Base-by-base conservation (phyloP, 495 filamentous ascomycete species). In the Trichoderma erinaceum region DNA sequence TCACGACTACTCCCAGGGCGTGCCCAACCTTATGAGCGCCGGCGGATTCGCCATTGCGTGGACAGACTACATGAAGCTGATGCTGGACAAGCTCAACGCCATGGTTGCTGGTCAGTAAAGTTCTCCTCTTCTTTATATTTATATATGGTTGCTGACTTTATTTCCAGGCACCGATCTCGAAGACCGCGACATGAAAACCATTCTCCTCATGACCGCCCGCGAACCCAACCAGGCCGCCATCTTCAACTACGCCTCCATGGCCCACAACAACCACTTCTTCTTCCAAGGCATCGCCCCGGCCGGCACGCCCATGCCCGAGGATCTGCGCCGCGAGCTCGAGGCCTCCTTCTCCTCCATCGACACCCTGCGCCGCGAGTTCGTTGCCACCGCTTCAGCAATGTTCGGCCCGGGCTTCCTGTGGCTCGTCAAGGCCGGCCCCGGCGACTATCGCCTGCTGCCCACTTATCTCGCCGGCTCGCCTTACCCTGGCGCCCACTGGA, bases 351-450 rank as follows among this genome's bases (percentile, higher is more conserved):
- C 89, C 73, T 92, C 89, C 71, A 79, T 93, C 71, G 89, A 92
- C 70, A 91, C 92, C 21, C 85, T 99, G 27, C 88, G 88, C 74
- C 78, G 81, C 69, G 88, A 93, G 71, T 88, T 98, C 78, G 78
- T 96, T 70, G 82, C 86, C 67, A 96, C 92, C 7, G 95, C 96
- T 67, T 80, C 85, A 70, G 84, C 87, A 77, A 97, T 98, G 93
- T 99, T 99, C 81, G 96, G 96, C 61, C 92, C 93, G 1, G 95
- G 89, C 66, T 98, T 93, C 81, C 92, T 98, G 71, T 99, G 95
- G 95, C 88, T 99, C 64, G 90, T 96, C 69, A 82, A 86, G 70
- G 73, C 69, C 64, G 68, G 75, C 13, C 70, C 73, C 44, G 71
- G 70, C 66, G 76, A 84, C 66, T 80, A 94, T 77, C 86, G 88